Evolutionary conservation across 2,329 filamentous ascomycete species (phyloP), one percentile per base, ranked within the genome.

Genomic region (Fusarium transvaalense): DNA sequence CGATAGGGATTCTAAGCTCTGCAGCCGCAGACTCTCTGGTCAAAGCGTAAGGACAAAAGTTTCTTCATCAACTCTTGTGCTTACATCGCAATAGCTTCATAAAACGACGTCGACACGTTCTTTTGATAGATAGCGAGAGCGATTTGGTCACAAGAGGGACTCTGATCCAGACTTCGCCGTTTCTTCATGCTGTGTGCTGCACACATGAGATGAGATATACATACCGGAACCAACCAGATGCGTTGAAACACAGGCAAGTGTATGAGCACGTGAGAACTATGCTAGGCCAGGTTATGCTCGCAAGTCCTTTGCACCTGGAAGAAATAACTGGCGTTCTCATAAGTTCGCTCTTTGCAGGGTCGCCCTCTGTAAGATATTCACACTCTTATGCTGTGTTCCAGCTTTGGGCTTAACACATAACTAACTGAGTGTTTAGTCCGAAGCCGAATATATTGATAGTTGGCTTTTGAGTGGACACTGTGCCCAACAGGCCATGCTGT

Each of bases 401-500:
- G 13, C 31, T 15, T 23, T 14, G 19, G 21, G 12, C 21, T 13
- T 15, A 2, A 13, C 5, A 6, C 13, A 3, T 7, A 19, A 14
- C 60, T 64, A 32, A 64, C 17, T 27, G 6, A 4, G 13, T 14
- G 10, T 8, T 19, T 14, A 74, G 64, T 63, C 54, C 13, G 69
- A 71, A 10, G 64, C 71, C 2, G 80, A 82, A 45, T 82, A 82
- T 43, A 76, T 82, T 23, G 80, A 82, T 45, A 82, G 80, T 48
- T 82, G 80, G 80, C 67, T 82, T 13, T 64, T 82, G 41, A 81
- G 77, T 4, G 80, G 80, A 1, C 80, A 81, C 46, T 82, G 80
- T 38, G 79, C 77, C 0, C 78, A 82, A 53, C 80, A 82, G 56
- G 79, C 79, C 2, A 82, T 82, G 79, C 65, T 82, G 12, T 80